Evolutionary conservation across 1,139 yeast genomes (phyloP), one percentile per base, ranked within the genome.

Genomic region (Sugiyamaella novakii): DNA sequence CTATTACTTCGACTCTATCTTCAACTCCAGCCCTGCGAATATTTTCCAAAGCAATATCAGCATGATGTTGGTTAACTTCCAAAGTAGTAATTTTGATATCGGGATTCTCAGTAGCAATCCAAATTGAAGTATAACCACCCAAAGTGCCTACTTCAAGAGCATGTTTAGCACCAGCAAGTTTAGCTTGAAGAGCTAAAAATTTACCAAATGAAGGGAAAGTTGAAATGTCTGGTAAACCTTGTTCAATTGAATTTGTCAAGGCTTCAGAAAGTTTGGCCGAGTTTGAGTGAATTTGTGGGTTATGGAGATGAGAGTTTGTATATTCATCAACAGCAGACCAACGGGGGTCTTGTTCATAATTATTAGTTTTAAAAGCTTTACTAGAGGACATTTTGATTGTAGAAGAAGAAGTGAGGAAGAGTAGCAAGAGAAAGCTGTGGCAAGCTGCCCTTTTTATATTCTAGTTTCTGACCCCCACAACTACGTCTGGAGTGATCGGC

Each of bases 51-150:
- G 59, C 59, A 14, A 58, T 53, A 7, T 47, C 49, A n/a, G 61
- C 61, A 43, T 47, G 55, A 29, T 54, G 46, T 11, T 47, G 49
- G 38, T 49, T 46, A 36, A 50, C 46, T 35, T 58, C 61, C 27
- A 58, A 41, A 14, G 56, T 53, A 22, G 36, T 47, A 21, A 54
- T 42, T 24, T 52, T 50, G 31, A 46, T 53, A 12, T 43, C 46
- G 1, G 60, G 60, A 31, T 57, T 50, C 10, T 48, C 57, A 10
- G 46, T 47, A 15, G 59, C 55, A 21, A 58, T 43, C 45, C 48
- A 46, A 27, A 56, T 52, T 11, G 60, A 48, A n/a, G 58, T 53
- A 42, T 50, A 58, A 21, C 60, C 61, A 14, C 56, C 56, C 17
- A 51, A 50, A 14, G 56, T 54, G 11, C 57, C 57, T 3, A 54